phyloP scores from a whole-genome alignment of 306 rosid genomes.

The Fagus crenata region DNA sequence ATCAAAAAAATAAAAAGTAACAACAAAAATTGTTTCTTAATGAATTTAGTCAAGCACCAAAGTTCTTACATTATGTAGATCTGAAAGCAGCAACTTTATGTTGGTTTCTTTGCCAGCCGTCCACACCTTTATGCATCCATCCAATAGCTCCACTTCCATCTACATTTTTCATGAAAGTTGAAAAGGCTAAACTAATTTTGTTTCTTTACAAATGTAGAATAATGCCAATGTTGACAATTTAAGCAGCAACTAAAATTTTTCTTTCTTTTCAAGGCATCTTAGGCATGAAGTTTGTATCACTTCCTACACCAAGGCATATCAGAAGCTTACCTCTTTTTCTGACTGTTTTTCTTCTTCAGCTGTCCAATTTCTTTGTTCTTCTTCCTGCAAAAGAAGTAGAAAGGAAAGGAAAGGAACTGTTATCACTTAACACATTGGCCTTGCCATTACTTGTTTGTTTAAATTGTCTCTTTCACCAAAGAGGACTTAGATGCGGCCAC shows the following conservation, averaged over 20 bases:
- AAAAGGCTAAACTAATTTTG: constrained; percentile 3
- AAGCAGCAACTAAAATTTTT: not conserved
- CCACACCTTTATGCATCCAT: constrained; percentile 75
- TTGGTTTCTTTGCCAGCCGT: constrained; percentile 77
- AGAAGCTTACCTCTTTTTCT: constrained; percentile 34
- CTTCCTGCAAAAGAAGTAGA: constrained; percentile 31
- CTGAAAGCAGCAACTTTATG: constrained; percentile 75
- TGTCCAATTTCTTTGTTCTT: constrained; percentile 18
- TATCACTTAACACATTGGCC: not conserved
- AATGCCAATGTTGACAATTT: not conserved
- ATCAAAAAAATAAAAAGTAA: not conserved
- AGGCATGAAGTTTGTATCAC: not conserved
- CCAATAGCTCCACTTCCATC: constrained; percentile 59
- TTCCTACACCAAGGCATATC: not conserved
- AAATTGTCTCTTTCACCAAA: not conserved
- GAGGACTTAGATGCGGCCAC: not conserved
- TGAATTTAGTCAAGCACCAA: constrained; percentile 6
- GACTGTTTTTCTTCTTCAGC: constrained; percentile 32
- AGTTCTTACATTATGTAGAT: constrained; percentile 67
- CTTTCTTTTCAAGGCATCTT: not conserved
- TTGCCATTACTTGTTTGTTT: too few relatives aligned
- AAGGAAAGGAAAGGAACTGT: not conserved
- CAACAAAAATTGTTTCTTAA: not conserved
- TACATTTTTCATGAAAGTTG: constrained; percentile 32
- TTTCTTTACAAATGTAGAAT: constrained; percentile 6